Percentiles rank a stretch among this genome's conserved stretches.
Conservation (phyloP, 495 filamentous ascomycete genomes). For the Platismatia glauca region DNA sequence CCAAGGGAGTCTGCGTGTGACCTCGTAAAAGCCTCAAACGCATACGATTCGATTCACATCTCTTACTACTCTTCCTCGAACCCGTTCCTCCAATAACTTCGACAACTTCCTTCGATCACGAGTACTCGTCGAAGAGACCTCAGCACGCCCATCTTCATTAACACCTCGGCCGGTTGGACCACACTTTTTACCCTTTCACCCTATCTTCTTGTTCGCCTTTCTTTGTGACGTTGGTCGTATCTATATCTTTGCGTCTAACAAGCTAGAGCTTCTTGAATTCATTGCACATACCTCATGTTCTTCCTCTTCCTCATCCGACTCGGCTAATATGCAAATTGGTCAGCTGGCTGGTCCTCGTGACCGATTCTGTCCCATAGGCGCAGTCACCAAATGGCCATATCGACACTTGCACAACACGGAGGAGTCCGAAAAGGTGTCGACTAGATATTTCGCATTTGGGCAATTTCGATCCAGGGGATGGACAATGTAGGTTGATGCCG, state of each 20-base stretch:
- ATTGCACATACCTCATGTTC: neutral
- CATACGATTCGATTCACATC: too few relatives aligned
- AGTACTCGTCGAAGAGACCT: neutral
- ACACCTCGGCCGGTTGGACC: too few relatives aligned
- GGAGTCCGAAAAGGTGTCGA: conserved; percentile 40
- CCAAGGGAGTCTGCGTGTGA: too few relatives aligned
- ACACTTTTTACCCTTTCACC: neutral
- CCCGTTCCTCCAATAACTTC: neutral
- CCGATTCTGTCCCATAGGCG: conserved; percentile 51
- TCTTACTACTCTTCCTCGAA: neutral
- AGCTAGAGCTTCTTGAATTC: neutral
- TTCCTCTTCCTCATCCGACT: neutral
- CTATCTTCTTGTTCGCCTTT: neutral
- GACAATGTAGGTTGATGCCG: conserved; percentile 57
- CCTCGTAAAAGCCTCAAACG: too few relatives aligned
- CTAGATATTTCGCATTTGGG: conserved; percentile 45
- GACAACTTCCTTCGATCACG: neutral
- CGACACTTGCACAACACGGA: conserved; percentile 41
- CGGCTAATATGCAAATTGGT: conserved; percentile 10
- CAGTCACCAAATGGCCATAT: conserved; percentile 52
- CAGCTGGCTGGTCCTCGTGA: conserved; percentile 26
- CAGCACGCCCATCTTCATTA: neutral
- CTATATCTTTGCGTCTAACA: neutral
- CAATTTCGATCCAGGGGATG: conserved; percentile 54
- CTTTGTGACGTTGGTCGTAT: neutral